Conservation (phyloP, 805 yeast species). For the Candida krabiensis region DNA sequence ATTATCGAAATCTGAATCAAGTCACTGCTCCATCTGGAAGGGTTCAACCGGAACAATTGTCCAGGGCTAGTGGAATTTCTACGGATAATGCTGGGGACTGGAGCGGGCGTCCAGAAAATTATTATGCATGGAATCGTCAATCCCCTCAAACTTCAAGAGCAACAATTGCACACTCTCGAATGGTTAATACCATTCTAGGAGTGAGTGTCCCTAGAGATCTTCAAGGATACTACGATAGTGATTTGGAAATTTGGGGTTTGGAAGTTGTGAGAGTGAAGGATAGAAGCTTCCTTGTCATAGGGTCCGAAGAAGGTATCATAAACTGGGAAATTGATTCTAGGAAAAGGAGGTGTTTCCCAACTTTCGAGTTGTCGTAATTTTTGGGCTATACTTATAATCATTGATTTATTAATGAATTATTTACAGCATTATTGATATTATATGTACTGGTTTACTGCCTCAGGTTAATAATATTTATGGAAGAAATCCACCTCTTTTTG, state of each 20-base stretch:
- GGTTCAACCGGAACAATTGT: not conserved
- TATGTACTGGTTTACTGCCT: too few relatives aligned
- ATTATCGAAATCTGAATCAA: too few relatives aligned
- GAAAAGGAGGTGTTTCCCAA: conserved; percentile 61
- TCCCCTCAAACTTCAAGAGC: not conserved
- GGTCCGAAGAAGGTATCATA: conserved; percentile 65
- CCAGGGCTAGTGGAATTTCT: not conserved
- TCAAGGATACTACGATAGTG: conserved; percentile 25
- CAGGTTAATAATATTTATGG: too few relatives aligned
- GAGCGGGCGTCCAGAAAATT: not conserved
- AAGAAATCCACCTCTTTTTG: too few relatives aligned
- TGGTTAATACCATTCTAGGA: conserved; percentile 5
- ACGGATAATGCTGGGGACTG: not conserved
- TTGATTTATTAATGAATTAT: too few relatives aligned
- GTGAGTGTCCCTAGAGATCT: conserved; percentile 1
- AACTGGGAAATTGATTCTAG: conserved; percentile 69
- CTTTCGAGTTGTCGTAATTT: conserved; percentile 45
- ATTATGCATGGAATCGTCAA: not conserved
- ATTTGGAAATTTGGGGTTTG: conserved; percentile 56
- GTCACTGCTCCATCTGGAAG: not conserved
- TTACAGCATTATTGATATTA: too few relatives aligned
- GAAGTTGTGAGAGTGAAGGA: conserved; percentile 53
- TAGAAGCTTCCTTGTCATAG: conserved; percentile 51
- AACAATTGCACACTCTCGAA: not conserved
- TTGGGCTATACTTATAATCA: too few relatives aligned